Percentiles rank a stretch among this genome's conserved stretches.
phyloP scores from a whole-genome alignment of 768 basidiomycete species.

The Boletales sp. region DNA sequence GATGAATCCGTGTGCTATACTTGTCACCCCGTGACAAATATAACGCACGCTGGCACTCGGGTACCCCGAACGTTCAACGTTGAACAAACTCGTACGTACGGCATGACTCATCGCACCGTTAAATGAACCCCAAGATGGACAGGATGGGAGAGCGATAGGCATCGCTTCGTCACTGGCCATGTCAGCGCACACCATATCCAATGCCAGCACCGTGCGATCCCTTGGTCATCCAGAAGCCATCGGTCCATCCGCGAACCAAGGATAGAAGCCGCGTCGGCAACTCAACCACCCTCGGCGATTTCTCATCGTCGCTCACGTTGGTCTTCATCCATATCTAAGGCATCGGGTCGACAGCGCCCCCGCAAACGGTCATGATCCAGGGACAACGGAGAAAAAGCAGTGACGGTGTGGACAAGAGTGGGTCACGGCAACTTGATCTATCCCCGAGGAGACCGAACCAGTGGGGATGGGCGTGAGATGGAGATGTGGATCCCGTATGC shows the following conservation, averaged over 20 bases:
- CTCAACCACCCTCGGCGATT: too few relatives aligned
- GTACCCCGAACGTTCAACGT: too few relatives aligned
- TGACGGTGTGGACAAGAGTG: neutral
- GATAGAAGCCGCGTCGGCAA: neutral
- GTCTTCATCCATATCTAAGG: constrained; percentile 9
- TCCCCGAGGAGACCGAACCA: constrained; percentile 8
- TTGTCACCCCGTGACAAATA: too few relatives aligned
- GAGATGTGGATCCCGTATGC: neutral
- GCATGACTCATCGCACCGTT: too few relatives aligned
- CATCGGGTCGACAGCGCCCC: neutral
- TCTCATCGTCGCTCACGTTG: too few relatives aligned
- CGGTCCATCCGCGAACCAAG: constrained; percentile 21
- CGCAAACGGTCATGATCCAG: constrained; percentile 1
- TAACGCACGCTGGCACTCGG: too few relatives aligned
- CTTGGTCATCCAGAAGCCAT: neutral
- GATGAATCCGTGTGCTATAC: too few relatives aligned
- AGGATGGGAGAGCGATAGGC: neutral
- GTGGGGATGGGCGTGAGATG: neutral
- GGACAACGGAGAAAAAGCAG: neutral
- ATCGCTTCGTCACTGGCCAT: neutral
- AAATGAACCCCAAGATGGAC: too few relatives aligned
- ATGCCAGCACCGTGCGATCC: too few relatives aligned
- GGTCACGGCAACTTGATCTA: constrained; percentile 3
- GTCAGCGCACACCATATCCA: too few relatives aligned
- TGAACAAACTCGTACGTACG: too few relatives aligned